These are phyloP conservation scores for Flaveria floridana DNA, from an alignment of 140 eudicot species.

Conservation along the genomic window DNA sequence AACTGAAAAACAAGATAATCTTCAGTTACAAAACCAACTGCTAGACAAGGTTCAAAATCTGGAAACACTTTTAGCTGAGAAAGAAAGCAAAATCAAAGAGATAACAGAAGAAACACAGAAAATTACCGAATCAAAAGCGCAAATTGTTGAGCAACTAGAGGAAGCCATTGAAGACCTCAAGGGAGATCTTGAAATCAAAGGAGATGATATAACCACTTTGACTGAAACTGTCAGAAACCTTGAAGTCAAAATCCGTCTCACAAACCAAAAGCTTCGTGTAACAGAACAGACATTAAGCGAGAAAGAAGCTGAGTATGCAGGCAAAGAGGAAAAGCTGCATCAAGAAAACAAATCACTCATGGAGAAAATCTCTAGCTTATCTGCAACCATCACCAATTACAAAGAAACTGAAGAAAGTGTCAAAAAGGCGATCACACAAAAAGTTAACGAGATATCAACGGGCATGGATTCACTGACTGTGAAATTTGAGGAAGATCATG, in stretches of 20 bases:
- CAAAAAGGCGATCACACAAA: slow-evolving; percentile 40
- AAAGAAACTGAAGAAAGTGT: slow-evolving; percentile 50
- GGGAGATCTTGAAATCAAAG: slow-evolving; percentile 69
- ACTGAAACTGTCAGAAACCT: slow-evolving; percentile 59
- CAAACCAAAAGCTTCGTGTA: slow-evolving; percentile 84
- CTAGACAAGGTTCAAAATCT: slow-evolving; percentile 37
- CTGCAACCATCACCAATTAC: slow-evolving; percentile 39
- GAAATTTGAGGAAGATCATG: slow-evolving; percentile 75
- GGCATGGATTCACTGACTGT: slow-evolving; percentile 57
- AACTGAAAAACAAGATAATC: slow-evolving; percentile 34
- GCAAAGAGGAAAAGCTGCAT: slow-evolving; percentile 53
- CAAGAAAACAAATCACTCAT: slow-evolving; percentile 62
- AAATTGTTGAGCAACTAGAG: slow-evolving; percentile 47
- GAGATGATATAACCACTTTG: slow-evolving; percentile 57
- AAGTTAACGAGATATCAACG: slow-evolving; percentile 41
- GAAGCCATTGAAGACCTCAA: slow-evolving; percentile 73
- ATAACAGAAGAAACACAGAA: slow-evolving; percentile 39
- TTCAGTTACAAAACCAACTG: slow-evolving; percentile 46
- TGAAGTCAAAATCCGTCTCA: slow-evolving; percentile 79
- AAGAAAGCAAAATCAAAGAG: slow-evolving; percentile 46
- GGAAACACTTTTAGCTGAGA: slow-evolving; percentile 35
- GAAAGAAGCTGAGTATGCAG: slow-evolving; percentile 54
- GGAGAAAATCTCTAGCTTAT: slow-evolving; percentile 47
- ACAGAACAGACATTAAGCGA: slow-evolving; percentile 76
- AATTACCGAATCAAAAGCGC: slow-evolving; percentile 39